Conservation (phyloP, 495 filamentous ascomycete genomes). For the Penicillium steckii region DNA sequence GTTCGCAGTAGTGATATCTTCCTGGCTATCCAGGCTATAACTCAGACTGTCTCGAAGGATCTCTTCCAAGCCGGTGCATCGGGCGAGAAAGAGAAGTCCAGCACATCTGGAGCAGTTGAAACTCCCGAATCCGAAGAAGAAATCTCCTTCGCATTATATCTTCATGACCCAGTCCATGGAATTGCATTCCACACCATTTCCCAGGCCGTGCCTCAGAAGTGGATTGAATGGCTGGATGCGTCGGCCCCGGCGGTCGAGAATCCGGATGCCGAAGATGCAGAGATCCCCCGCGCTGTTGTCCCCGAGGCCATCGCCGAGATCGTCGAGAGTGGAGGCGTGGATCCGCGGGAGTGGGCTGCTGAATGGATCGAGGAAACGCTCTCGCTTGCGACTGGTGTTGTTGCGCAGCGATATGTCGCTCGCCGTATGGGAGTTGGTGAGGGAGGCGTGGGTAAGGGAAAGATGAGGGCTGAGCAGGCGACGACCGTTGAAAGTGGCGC, state of each 20-base stretch:
- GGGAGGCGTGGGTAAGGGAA: constrained; percentile 63
- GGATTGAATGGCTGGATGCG: constrained; percentile 92
- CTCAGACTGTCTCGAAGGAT: constrained; percentile 55
- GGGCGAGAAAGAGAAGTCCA: constrained; percentile 58
- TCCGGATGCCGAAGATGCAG: constrained; percentile 29
- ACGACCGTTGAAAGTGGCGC: constrained; percentile 67
- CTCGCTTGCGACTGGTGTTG: constrained; percentile 72
- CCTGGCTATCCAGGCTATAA: constrained; percentile 86
- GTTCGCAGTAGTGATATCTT: constrained; percentile 93
- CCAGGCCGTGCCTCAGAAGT: constrained; percentile 79
- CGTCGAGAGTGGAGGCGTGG: constrained; percentile 82
- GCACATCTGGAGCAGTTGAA: constrained; percentile 52
- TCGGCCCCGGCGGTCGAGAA: constrained; percentile 51
- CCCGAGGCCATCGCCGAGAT: constrained; percentile 88
- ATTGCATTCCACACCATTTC: constrained; percentile 84
- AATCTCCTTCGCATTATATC: constrained; percentile 83
- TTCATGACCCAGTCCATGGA: constrained; percentile 89
- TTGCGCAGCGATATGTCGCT: constrained; percentile 96
- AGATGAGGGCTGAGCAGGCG: constrained; percentile 76
- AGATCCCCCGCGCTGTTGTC: constrained; percentile 45
- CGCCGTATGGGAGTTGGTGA: constrained; percentile 94
- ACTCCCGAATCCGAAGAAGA: constrained; percentile 53
- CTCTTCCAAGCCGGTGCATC: constrained; percentile 63
- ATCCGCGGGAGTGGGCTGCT: constrained; percentile 93
- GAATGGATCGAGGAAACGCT: constrained; percentile 96